Conservation (phyloP, 192 early-diverging fungal genomes). For the Paraglomus occultum region DNA sequence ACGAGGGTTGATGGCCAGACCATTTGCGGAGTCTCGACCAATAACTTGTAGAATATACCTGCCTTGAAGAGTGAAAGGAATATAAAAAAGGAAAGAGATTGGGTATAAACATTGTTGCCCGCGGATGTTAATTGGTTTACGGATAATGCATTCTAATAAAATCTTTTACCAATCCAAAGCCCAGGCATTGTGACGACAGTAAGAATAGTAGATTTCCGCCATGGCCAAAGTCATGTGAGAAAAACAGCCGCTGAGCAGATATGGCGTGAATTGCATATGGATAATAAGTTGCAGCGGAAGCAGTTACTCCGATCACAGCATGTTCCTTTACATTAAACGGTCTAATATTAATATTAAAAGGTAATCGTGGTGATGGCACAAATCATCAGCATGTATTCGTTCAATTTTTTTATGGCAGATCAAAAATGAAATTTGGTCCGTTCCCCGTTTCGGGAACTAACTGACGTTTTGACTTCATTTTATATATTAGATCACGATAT, state of each 20-base stretch:
- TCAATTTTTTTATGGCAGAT: background rate
- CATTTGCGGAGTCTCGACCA: conserved; percentile 82
- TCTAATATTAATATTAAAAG: conserved; percentile 33
- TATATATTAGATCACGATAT: background rate
- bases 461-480: too few species aligned
- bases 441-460: too few species aligned
- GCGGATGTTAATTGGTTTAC: background rate
- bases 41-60: conserved; percentile 49
- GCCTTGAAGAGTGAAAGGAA: background rate
- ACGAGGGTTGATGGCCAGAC: conserved; percentile 82
- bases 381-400: background rate
- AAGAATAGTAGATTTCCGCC: conserved; percentile 30
- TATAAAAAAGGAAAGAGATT: background rate
- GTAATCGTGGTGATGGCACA: background rate
- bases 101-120: background rate
- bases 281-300: conserved; percentile 46
- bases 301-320: conserved; percentile 55
- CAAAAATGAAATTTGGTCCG: background rate
- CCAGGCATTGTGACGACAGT: conserved; percentile 34
- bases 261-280: conserved; percentile 44
- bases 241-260: background rate
- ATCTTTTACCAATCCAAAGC: conserved; percentile 32
- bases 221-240: background rate
- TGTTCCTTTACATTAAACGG: conserved; percentile 71
- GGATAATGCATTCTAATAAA: background rate